A percentile compares a stretch with the other conserved stretches of the same genome.
phyloP scores from a whole-genome alignment of 148 eudicot genomes.

The Amaranthus palmeri region DNA sequence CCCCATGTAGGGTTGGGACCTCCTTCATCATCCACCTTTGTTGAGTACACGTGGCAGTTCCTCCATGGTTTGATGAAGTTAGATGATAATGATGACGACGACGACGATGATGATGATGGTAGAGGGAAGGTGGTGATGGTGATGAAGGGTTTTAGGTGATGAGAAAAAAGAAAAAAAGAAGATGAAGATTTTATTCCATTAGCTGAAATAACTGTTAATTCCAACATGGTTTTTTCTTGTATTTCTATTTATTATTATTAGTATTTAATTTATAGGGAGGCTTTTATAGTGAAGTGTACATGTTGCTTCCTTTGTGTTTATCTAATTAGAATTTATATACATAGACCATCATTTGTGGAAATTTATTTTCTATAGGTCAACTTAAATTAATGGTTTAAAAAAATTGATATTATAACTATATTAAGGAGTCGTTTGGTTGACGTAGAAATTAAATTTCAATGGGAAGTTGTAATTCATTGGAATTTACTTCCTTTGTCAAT shows the following conservation, averaged over 20 bases:
- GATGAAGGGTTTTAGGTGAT: constrained; percentile 35
- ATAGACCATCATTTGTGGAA: constrained; percentile 11
- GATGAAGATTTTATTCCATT: constrained; percentile 38
- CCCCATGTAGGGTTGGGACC: constrained; percentile 56
- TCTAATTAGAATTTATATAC: background rate
- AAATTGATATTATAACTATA: background rate
- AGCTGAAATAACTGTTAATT: constrained; percentile 51
- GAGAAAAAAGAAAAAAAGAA: constrained; percentile 27
- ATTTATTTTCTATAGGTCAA: background rate
- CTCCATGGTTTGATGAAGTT: constrained; percentile 9
- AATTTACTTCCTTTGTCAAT: too few species aligned
- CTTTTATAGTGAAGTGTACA: constrained; percentile 3
- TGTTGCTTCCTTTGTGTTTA: constrained; percentile 17
- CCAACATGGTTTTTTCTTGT: constrained; percentile 21
- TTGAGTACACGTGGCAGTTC: constrained; percentile 29
- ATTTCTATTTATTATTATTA: background rate
- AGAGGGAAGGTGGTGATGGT: constrained; percentile 38
- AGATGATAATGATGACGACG: background rate
- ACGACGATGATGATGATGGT: background rate
- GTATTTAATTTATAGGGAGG: background rate
- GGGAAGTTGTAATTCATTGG: too few species aligned
- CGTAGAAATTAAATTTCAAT: too few species aligned
- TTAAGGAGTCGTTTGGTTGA: too few species aligned
- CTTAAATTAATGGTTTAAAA: background rate
- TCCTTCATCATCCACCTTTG: constrained; percentile 45